Base-by-base conservation (phyloP, 495 filamentous ascomycete genomes). In the Penicillium goetzii region DNA sequence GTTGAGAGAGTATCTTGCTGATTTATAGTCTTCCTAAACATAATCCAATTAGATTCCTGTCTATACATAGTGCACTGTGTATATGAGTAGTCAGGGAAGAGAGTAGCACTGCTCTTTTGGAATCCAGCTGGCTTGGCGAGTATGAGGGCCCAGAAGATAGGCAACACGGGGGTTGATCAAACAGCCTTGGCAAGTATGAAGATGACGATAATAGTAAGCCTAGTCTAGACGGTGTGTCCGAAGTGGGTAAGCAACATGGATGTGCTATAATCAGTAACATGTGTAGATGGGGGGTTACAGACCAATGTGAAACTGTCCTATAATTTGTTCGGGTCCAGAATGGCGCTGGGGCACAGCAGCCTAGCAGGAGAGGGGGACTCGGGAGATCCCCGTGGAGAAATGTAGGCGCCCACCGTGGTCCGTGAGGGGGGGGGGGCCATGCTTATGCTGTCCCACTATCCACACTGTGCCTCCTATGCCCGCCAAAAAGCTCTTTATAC, bases 61-160 rank as follows among this genome's bases (percentile, higher is more conserved):
- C n/a, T 43, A 23, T 3, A 25, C 2, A 25, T 3, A 47, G 9
- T 12, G 14, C 41, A 19, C 14, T 7, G 40, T 6, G 7, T 40
- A 17, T 40, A 40, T 17, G 36, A 5, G 3, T 30, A 23, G n/a
- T n/a, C n/a, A 49, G 45, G 8, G 10, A 25, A 49, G 12, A 26
- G 21, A 15, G 12, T 26, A 9, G 10, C 45, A 21, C 26, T 15
- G 9, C n/a, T 4, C 10, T n/a, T n/a, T 51, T 51, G 23, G 15
- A 30, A 45, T 43, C 49, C 55, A 36, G 45, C 47, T 49, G 28
- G 56, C 66, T 68, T 66, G 66, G 63, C 59, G 56, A 30, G 58
- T 55, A 59, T 63, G 45, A 32, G 34, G 41, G 51, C 52, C 57
- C 47, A 54, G 36, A 49, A 1, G 45, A 30, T 14, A 49, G 49